Conservation (phyloP, 2,329 filamentous ascomycete genomes). For the Penicillium sp. region DNA sequence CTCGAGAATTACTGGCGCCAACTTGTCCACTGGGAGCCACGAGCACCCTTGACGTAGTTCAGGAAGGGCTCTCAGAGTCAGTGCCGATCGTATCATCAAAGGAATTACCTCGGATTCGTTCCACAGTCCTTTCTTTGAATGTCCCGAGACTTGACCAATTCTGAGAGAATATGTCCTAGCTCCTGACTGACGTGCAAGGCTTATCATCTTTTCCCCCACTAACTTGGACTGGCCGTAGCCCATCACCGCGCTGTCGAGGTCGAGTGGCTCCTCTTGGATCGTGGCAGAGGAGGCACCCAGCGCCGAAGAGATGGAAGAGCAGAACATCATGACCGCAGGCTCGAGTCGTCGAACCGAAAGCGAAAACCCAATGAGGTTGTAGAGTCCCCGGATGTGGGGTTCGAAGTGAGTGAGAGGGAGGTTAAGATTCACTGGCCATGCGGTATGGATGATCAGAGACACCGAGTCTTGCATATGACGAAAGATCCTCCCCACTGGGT, state of each 20-base stretch:
- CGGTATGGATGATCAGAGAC: slow-evolving; percentile 50
- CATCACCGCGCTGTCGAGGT: slow-evolving; percentile 20
- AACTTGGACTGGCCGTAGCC: slow-evolving; percentile 35
- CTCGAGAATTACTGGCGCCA: too few relatives aligned
- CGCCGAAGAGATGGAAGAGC: slow-evolving; percentile 50
- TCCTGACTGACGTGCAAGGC: slow-evolving; percentile 20
- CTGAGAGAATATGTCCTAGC: slow-evolving; percentile 29
- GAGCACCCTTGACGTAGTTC: slow-evolving; percentile 1
- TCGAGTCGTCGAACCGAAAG: slow-evolving; percentile 30
- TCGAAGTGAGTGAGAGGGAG: slow-evolving; percentile 49
- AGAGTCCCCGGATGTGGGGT: slow-evolving; percentile 44
- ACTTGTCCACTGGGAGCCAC: neutral
- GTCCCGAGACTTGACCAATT: slow-evolving; percentile 34
- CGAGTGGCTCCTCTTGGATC: slow-evolving; percentile 15
- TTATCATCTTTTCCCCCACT: slow-evolving; percentile 30
- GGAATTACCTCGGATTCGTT: slow-evolving; percentile 33
- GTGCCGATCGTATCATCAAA: slow-evolving; percentile 30
- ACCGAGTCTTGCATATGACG: slow-evolving; percentile 37
- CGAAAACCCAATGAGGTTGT: slow-evolving; percentile 47
- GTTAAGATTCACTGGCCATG: slow-evolving; percentile 57
- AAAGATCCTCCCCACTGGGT: slow-evolving; percentile 16
- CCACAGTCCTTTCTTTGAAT: slow-evolving; percentile 32
- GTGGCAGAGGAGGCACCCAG: slow-evolving; percentile 2
- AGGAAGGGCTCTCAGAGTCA: slow-evolving; percentile 26
- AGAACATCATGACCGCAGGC: slow-evolving; percentile 46